phyloP scores from a whole-genome alignment of 345 rosid species.

The Gynandropsis gynandra region DNA sequence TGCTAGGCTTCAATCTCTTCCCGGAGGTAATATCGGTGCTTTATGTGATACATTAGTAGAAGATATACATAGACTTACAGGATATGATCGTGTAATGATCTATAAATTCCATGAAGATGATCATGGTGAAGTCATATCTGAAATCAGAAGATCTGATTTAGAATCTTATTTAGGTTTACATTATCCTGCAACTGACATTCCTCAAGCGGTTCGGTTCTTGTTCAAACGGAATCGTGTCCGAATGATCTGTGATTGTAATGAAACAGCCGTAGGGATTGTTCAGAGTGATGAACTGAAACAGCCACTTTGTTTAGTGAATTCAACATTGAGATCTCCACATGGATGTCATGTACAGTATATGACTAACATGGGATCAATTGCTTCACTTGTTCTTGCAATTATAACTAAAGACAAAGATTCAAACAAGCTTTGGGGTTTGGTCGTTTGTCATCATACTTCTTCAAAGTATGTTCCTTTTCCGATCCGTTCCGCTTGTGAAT shows the following conservation, averaged over 20 bases:
- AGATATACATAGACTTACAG: slow-evolving; percentile 77
- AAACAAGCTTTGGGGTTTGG: slow-evolving; percentile 78
- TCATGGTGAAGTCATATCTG: slow-evolving; percentile 84
- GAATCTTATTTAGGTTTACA: slow-evolving; percentile 87
- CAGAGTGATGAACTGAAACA: slow-evolving; percentile 58
- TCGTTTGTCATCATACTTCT: slow-evolving; percentile 76
- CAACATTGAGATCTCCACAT: slow-evolving; percentile 71
- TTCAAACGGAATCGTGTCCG: slow-evolving; percentile 77
- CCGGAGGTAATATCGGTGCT: slow-evolving; percentile 69
- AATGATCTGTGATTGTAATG: slow-evolving; percentile 72
- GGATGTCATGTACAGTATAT: slow-evolving; percentile 69
- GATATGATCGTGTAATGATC: slow-evolving; percentile 85
- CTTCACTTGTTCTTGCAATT: slow-evolving; percentile 69
- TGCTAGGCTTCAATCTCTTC: slow-evolving; percentile 77
- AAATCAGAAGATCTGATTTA: slow-evolving; percentile 72
- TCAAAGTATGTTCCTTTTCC: slow-evolving; percentile 69
- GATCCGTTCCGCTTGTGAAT: slow-evolving; percentile 73
- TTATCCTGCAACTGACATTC: slow-evolving; percentile 85
- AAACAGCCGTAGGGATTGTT: slow-evolving; percentile 46
- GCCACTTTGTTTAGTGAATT: slow-evolving; percentile 72
- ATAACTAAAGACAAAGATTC: slow-evolving; percentile 40
- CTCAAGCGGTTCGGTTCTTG: slow-evolving; percentile 80
- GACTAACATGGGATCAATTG: slow-evolving; percentile 74
- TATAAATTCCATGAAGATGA: slow-evolving; percentile 84
- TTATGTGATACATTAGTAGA: slow-evolving; percentile 81